Conservation (phyloP, 2,329 filamentous ascomycete species). For the Pseudogymnoascus pannorum region DNA sequence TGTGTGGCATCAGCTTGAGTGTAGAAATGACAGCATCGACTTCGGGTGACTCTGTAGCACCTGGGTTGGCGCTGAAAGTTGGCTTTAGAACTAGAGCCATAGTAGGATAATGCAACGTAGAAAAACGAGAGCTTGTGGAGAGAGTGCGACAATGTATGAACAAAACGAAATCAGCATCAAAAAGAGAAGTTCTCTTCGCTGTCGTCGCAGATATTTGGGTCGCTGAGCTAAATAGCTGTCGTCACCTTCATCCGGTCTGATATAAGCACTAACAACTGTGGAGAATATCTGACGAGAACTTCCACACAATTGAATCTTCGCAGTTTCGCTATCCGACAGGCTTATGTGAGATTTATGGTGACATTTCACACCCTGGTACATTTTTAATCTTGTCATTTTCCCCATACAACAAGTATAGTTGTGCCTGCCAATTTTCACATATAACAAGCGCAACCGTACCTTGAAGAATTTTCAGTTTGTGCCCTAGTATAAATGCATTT, state of each 20-base stretch:
- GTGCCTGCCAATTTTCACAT: too few species aligned
- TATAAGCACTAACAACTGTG: background rate
- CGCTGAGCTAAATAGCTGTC: background rate
- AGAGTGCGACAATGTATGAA: background rate
- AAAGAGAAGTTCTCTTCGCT: background rate
- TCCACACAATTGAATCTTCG: background rate
- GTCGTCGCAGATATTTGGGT: background rate
- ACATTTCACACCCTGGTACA: background rate
- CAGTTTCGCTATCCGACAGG: background rate
- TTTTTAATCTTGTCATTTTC: background rate
- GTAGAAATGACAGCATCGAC: constrained; percentile 34
- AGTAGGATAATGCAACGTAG: background rate
- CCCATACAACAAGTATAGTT: too few species aligned
- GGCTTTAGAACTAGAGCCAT: constrained; percentile 19
- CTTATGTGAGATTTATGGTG: background rate
- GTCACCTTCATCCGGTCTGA: background rate
- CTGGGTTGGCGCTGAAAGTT: constrained; percentile 20
- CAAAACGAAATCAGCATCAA: background rate
- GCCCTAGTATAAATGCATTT: background rate
- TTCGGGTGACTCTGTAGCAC: constrained; percentile 26
- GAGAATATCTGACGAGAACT: background rate
- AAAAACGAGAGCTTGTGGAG: background rate
- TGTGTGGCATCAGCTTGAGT: constrained; percentile 46
- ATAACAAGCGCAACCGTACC: background rate
- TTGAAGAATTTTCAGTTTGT: background rate